A percentile compares a stretch with the other conserved stretches of the same genome.
These are phyloP conservation scores for Dicorynia guianensis DNA, from an alignment of 306 rosid genomes.

Conservation along the genomic window DNA sequence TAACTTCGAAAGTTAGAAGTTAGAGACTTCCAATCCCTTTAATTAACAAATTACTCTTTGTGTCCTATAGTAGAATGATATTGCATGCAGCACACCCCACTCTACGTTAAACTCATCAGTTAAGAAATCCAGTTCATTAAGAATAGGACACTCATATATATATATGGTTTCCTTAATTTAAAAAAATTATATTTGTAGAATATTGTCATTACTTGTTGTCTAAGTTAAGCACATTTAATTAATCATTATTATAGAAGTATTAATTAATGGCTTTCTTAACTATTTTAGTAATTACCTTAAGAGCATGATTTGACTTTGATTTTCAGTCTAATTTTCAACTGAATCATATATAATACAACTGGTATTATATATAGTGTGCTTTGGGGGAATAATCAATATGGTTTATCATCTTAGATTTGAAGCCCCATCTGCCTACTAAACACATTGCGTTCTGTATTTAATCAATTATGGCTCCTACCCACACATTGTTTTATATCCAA, in stretches of 20 bases:
- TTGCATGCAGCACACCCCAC: background rate
- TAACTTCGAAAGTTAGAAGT: too few relatives aligned
- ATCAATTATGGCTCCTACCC: too few relatives aligned
- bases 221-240: background rate
- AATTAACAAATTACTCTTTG: too few relatives aligned
- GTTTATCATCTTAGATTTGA: conserved; percentile 20
- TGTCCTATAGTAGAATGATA: background rate
- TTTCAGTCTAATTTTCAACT: conserved; percentile 5
- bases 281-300: background rate
- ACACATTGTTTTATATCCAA: background rate
- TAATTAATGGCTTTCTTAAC: background rate
- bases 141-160: background rate
- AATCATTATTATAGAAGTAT: background rate
- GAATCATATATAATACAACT: background rate
- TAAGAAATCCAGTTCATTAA: background rate
- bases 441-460: too few relatives aligned
- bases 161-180: too few relatives aligned
- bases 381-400: background rate
- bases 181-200: background rate
- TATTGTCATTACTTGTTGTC: background rate
- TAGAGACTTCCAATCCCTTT: too few relatives aligned
- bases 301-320: conserved; percentile 42
- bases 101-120: background rate
- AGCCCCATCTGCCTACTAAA: background rate
- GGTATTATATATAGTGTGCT: background rate